A percentile compares a stretch with the other conserved stretches of the same genome.
These are phyloP conservation scores for Neurospora sp. DNA, from an alignment of 2,329 filamentous ascomycete species.

Conservation along the genomic window DNA sequence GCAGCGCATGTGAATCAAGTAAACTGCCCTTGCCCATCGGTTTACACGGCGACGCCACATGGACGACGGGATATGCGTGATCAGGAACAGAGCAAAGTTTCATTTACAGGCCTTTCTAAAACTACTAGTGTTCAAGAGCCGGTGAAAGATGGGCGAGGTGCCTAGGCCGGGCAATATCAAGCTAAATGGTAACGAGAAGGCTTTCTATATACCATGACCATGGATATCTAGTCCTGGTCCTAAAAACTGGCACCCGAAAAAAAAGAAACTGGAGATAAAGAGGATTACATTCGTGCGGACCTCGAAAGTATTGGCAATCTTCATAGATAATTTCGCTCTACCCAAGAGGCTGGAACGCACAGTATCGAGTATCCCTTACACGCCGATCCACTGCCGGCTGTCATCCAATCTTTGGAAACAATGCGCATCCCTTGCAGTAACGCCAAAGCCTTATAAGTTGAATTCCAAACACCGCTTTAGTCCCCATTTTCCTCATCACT, in stretches of 20 bases:
- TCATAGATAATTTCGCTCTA: background rate
- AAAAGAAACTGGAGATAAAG: background rate
- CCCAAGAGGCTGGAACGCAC: background rate
- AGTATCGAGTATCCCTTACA: background rate
- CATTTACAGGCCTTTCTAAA: background rate
- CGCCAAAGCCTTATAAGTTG: background rate
- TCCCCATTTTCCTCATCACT: constrained; percentile 3
- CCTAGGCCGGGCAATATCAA: background rate
- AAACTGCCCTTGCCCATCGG: background rate
- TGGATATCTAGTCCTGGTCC: no score
- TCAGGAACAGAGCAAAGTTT: background rate
- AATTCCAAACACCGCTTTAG: background rate
- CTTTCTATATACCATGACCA: no score
- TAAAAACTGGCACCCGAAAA: background rate
- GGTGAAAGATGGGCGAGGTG: background rate
- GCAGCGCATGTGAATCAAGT: background rate
- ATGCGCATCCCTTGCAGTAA: background rate
- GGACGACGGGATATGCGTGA: background rate
- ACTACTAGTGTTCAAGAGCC: background rate
- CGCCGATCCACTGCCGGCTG: background rate
- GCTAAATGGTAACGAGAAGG: background rate
- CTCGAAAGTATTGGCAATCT: background rate
- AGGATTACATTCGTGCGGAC: background rate
- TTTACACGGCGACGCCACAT: background rate
- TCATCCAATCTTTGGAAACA: background rate